Evolutionary conservation across 352 stramenopile species (phyloP).

Genomic region (Phytopythium sindhum): DNA sequence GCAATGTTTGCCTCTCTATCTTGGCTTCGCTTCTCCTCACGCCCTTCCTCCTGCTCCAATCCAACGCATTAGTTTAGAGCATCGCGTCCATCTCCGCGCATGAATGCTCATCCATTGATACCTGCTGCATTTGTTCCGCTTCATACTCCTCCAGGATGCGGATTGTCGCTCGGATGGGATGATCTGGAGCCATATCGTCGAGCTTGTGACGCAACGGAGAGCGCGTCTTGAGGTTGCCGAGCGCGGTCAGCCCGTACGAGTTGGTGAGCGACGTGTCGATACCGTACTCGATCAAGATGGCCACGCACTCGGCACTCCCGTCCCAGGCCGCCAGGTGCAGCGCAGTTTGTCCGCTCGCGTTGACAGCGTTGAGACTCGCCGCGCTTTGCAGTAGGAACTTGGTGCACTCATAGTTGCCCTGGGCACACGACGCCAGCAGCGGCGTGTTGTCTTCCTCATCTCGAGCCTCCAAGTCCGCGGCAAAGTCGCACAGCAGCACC

Average conservation of each 20-base stretch:
- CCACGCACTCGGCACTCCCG: constrained; percentile 51
- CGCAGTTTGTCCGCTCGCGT: constrained; percentile 45
- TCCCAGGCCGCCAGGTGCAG: constrained; percentile 71
- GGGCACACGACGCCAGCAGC: constrained; percentile 57
- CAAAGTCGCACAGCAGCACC: constrained; percentile 65
- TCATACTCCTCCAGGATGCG: constrained; percentile 39
- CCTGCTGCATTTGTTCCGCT: constrained; percentile 8
- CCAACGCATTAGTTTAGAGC: not conserved
- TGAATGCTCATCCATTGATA: not conserved
- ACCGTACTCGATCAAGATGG: constrained; percentile 68
- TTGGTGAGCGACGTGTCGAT: constrained; percentile 46
- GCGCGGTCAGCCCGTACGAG: constrained; percentile 39
- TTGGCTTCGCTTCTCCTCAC: not conserved
- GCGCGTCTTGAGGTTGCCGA: constrained; percentile 57
- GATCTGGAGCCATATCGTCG: constrained; percentile 42
- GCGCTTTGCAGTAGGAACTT: constrained; percentile 76
- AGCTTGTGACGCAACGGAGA: constrained; percentile 69
- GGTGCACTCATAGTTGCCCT: constrained; percentile 65
- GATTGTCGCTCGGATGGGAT: constrained; percentile 50
- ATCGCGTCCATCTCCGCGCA: not conserved
- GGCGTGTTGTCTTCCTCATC: constrained; percentile 65
- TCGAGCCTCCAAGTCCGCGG: constrained; percentile 57
- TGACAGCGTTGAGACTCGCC: constrained; percentile 40
- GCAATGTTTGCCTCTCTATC: not conserved
- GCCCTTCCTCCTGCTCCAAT: not conserved